phyloP scores from a whole-genome alignment of 2,329 filamentous ascomycete species.

The Diplodia seriata region DNA sequence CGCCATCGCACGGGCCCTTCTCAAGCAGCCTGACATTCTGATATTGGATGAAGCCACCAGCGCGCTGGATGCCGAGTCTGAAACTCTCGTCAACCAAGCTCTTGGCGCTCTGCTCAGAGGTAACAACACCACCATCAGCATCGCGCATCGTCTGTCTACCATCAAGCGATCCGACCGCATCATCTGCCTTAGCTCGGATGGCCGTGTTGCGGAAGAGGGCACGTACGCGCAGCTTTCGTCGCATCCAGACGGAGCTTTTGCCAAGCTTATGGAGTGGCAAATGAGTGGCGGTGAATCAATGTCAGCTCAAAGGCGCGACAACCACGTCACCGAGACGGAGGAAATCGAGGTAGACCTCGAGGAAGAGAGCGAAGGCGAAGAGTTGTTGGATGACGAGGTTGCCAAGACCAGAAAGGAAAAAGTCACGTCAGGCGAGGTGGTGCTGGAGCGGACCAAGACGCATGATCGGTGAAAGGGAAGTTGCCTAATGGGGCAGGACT shows the following conservation, averaged over 20 bases:
- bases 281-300: conserved; percentile 78
- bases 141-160: conserved; percentile 92
- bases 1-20: conserved; percentile 89
- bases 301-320: conserved; percentile 39
- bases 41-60: conserved; percentile 96
- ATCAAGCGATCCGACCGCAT: conserved; percentile 96
- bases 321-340: conserved; percentile 55
- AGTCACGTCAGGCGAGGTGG: conserved; percentile 40
- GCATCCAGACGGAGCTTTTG: conserved; percentile 82
- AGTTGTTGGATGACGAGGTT: conserved; percentile 44
- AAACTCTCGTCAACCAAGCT: conserved; percentile 94
- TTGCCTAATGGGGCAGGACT: conserved; percentile 22
- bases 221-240: conserved; percentile 78
- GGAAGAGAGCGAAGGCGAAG: conserved; percentile 46
- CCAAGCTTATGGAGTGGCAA: conserved; percentile 98
- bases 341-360: conserved; percentile 56
- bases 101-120: conserved; percentile 80
- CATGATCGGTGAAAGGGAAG: conserved; percentile 32
- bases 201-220: conserved; percentile 88
- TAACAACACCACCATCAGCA: conserved; percentile 95
- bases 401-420: conserved; percentile 39
- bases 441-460: conserved; percentile 39
- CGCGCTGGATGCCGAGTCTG: conserved; percentile 93
- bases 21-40: conserved; percentile 95
- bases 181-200: conserved; percentile 86